These are phyloP conservation scores for Schizochytrium sp. DNA, from an alignment of 108 stramenopile species.

Conservation along the genomic window DNA sequence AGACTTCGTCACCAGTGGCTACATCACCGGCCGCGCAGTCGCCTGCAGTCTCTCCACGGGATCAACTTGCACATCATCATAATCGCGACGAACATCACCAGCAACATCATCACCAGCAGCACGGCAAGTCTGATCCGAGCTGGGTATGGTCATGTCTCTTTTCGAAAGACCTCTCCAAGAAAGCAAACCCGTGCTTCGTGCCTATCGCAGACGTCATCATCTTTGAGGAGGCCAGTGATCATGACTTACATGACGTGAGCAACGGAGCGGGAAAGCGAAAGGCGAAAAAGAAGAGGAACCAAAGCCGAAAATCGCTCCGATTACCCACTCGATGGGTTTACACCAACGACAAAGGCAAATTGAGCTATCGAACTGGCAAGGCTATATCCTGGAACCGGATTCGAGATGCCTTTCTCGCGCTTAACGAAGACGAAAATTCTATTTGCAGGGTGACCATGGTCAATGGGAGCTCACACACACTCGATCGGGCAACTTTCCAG, in stretches of 20 bases:
- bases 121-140: too few species aligned
- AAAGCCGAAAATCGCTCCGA: neutral
- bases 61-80: too few species aligned
- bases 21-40: too few species aligned
- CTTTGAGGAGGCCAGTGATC: neutral
- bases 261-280: neutral
- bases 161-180: neutral
- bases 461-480: neutral
- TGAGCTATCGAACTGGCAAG: neutral
- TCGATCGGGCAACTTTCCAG: neutral
- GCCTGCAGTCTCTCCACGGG: too few species aligned
- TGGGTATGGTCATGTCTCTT: neutral
- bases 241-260: neutral
- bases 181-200: neutral
- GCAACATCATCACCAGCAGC: too few species aligned
- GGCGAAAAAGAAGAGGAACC: neutral
- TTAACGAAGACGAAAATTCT: neutral
- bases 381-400: neutral
- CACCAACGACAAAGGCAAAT: neutral
- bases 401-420: neutral
- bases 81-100: too few species aligned
- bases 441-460: neutral
- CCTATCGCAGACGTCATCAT: neutral
- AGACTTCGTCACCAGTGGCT: too few species aligned
- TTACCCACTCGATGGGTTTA: neutral